Conservation (phyloP, 2,329 filamentous ascomycete species). For the Laburnicola sp. region DNA sequence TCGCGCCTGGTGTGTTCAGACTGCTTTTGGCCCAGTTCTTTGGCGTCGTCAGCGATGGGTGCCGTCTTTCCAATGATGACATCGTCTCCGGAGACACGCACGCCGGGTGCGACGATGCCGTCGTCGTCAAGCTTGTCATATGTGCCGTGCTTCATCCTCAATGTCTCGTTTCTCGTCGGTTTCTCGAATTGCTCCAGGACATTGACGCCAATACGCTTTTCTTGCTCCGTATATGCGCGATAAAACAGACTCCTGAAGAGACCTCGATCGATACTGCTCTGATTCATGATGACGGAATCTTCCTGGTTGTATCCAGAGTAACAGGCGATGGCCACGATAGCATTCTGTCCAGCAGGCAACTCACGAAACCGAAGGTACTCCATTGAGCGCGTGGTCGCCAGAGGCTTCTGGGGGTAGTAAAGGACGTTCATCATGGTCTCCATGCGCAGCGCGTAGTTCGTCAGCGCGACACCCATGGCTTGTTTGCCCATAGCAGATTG, state of each 20-base stretch:
- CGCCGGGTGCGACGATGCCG: slow-evolving; percentile 89
- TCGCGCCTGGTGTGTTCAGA: slow-evolving; percentile 91
- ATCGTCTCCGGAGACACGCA: slow-evolving; percentile 94
- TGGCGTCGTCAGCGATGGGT: slow-evolving; percentile 86
- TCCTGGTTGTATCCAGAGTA: slow-evolving; percentile 99
- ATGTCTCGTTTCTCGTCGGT: slow-evolving; percentile 81
- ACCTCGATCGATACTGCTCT: slow-evolving; percentile 96
- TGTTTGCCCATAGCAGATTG: slow-evolving; percentile 99
- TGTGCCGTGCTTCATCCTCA: slow-evolving; percentile 90
- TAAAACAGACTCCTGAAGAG: slow-evolving; percentile 98
- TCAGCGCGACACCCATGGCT: slow-evolving; percentile 98
- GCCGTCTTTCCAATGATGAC: slow-evolving; percentile 99
- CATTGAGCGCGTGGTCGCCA: slow-evolving; percentile 96
- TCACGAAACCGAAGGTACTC: slow-evolving; percentile 98
- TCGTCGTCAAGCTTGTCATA: slow-evolving; percentile 98
- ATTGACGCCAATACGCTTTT: slow-evolving; percentile 93
- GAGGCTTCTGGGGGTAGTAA: slow-evolving; percentile 97
- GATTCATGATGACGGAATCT: slow-evolving; percentile 99
- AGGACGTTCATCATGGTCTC: slow-evolving; percentile 99
- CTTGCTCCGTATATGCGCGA: slow-evolving; percentile 93
- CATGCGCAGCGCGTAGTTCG: slow-evolving; percentile 96
- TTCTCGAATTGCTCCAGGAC: slow-evolving; percentile 96
- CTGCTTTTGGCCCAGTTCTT: slow-evolving; percentile 90
- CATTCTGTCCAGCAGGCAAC: slow-evolving; percentile 93
- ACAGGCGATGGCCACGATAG: slow-evolving; percentile 94